These are phyloP conservation scores for Hypomyces rosellus DNA, from an alignment of 2,329 filamentous ascomycete species.

Conservation along the genomic window DNA sequence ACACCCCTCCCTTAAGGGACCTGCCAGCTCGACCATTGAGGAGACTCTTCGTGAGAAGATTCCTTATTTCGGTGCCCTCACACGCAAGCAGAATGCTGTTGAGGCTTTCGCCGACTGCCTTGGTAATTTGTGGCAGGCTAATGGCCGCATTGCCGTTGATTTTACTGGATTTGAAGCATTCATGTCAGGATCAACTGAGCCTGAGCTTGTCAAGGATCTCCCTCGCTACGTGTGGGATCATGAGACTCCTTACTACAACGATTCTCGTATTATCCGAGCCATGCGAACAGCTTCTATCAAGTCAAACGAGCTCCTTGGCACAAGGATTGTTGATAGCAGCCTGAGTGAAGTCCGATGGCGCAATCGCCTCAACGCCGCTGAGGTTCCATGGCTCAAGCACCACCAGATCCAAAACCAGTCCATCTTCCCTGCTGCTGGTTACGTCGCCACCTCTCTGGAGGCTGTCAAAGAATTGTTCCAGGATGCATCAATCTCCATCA, in stretches of 20 bases:
- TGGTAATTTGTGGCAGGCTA: slow-evolving; percentile 14
- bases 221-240: slow-evolving; percentile 35
- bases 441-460: slow-evolving; percentile 4
- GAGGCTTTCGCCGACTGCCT: slow-evolving; percentile 13
- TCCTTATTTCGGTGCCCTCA: slow-evolving; percentile 13
- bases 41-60: not conserved
- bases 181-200: not conserved
- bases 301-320: not conserved
- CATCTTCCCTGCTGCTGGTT: slow-evolving; percentile 7
- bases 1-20: slow-evolving; percentile 41
- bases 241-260: slow-evolving; percentile 24
- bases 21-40: slow-evolving; percentile 34
- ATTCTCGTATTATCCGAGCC: slow-evolving; percentile 21
- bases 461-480: not conserved
- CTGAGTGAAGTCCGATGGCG: not conserved
- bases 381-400: slow-evolving; percentile 1
- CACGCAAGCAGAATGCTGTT: slow-evolving; percentile 15
- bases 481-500: not conserved
- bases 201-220: slow-evolving; percentile 20
- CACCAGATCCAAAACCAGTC: slow-evolving; percentile 4
- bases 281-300: slow-evolving; percentile 19
- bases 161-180: not conserved
- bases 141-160: slow-evolving; percentile 2
- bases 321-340: not conserved
- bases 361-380: not conserved